phyloP scores from a whole-genome alignment of 1,139 yeast species.

The Geotrichum klebahnii region DNA sequence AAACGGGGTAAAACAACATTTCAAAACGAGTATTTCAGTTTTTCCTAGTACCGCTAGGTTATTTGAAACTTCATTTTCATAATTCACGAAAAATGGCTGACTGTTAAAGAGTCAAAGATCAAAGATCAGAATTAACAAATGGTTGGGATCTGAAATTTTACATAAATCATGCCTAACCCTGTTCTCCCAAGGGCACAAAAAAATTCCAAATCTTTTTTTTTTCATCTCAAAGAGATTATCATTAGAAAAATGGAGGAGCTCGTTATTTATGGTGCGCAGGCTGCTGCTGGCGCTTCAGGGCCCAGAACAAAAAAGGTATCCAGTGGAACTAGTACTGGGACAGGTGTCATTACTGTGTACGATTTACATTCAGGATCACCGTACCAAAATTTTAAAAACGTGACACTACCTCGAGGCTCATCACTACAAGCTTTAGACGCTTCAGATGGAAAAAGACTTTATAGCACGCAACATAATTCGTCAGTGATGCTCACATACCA shows the following conservation, averaged over 20 bases:
- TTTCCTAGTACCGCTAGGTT: no score
- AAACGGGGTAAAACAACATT: no score
- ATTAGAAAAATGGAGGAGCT: constrained; percentile 30
- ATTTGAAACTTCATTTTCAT: no score
- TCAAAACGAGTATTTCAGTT: no score
- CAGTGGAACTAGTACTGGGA: constrained; percentile 21
- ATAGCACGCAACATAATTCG: constrained; percentile 62
- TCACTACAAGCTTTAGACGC: constrained; percentile 16
- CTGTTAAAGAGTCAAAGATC: background rate
- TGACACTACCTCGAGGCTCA: constrained; percentile 16
- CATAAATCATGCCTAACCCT: background rate
- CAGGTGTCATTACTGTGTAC: constrained; percentile 22
- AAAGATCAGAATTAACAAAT: background rate
- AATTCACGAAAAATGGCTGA: no score
- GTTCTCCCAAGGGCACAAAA: constrained; percentile 1
- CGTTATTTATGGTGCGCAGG: constrained; percentile 31
- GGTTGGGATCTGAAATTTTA: background rate
- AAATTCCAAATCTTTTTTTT: background rate
- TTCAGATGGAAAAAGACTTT: constrained; percentile 39
- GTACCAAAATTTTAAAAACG: constrained; percentile 22
- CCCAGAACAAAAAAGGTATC: constrained; percentile 18
- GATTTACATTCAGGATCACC: constrained; percentile 21
- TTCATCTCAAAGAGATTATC: background rate
- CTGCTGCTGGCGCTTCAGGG: constrained; percentile 20
- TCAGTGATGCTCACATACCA: constrained; percentile 72